Evolutionary conservation across 179 eudicot genomes (phyloP).

Genomic region (Vitellaria paradoxa): DNA sequence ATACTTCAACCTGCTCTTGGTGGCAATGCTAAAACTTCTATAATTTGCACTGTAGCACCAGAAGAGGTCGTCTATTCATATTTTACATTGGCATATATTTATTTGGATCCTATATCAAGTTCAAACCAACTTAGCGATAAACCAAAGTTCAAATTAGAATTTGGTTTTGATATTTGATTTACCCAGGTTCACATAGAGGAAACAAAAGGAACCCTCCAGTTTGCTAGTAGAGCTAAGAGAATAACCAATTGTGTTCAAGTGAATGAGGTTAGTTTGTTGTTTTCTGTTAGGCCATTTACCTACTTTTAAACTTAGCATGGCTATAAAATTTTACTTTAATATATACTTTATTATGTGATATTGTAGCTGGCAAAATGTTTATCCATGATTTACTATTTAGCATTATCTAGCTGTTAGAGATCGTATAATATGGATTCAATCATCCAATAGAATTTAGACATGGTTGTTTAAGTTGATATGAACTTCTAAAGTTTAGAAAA

Average conservation of each 20-base stretch:
- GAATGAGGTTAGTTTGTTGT: conserved; percentile 67
- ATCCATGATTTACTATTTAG: background rate
- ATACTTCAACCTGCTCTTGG: conserved; percentile 98
- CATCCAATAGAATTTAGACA: too few species aligned
- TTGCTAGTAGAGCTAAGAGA: conserved; percentile 93
- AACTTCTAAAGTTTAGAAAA: background rate
- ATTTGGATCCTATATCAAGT: background rate
- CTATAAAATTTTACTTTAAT: background rate
- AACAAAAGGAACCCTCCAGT: conserved; percentile 95
- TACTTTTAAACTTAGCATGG: background rate
- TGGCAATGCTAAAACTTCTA: conserved; percentile 98
- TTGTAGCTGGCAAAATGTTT: background rate
- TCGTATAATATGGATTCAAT: background rate
- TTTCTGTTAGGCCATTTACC: background rate
- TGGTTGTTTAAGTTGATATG: background rate
- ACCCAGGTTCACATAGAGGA: conserved; percentile 84
- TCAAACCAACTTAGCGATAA: background rate
- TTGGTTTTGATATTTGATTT: background rate
- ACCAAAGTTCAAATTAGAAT: too few species aligned
- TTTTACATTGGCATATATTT: background rate
- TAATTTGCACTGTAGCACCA: conserved; percentile 94
- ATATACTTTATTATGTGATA: background rate
- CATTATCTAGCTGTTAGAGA: background rate
- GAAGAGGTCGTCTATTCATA: conserved; percentile 62
- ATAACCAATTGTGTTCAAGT: conserved; percentile 95